Percentiles rank a stretch among this genome's conserved stretches.
These are phyloP conservation scores for Craterostigma plantagineum DNA, from an alignment of 257 asterid species.

Conservation along the genomic window DNA sequence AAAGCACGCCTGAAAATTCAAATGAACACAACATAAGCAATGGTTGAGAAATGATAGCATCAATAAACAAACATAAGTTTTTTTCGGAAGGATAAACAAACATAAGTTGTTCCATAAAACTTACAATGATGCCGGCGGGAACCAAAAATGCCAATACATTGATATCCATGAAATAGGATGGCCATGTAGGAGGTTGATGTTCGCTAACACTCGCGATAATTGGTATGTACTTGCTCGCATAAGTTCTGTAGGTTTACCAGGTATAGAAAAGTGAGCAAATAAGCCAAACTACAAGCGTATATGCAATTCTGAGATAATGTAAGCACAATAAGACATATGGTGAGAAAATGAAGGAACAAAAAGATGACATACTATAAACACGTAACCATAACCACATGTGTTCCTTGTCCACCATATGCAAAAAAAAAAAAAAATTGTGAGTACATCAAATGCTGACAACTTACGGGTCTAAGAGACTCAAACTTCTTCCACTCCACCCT, in stretches of 20 bases:
- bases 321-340: too few species aligned
- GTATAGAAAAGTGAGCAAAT: constrained; percentile 1
- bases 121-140: constrained; percentile 95
- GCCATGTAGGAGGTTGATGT: constrained; percentile 99
- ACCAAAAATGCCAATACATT: constrained; percentile 95
- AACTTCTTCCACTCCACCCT: constrained; percentile 99
- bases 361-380: too few species aligned
- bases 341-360: too few species aligned
- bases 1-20: constrained; percentile 95
- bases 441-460: constrained; percentile 10
- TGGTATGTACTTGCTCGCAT: constrained; percentile 99
- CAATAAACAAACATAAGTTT: background rate
- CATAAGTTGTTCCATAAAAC: constrained; percentile 13
- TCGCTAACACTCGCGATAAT: constrained; percentile 98
- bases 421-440: too few species aligned
- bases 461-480: constrained; percentile 98
- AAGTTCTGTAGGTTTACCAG: constrained; percentile 36
- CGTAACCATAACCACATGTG: too few species aligned
- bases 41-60: too few species aligned
- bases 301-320: too few species aligned
- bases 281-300: background rate
- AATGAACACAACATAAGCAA: constrained; percentile 2
- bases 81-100: too few species aligned
- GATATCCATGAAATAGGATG: constrained; percentile 95
- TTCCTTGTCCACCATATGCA: too few species aligned